Evolutionary conservation across 345 rosid genomes (phyloP), one percentile per base, ranked within the genome.

Genomic region (Salix dunnii): DNA sequence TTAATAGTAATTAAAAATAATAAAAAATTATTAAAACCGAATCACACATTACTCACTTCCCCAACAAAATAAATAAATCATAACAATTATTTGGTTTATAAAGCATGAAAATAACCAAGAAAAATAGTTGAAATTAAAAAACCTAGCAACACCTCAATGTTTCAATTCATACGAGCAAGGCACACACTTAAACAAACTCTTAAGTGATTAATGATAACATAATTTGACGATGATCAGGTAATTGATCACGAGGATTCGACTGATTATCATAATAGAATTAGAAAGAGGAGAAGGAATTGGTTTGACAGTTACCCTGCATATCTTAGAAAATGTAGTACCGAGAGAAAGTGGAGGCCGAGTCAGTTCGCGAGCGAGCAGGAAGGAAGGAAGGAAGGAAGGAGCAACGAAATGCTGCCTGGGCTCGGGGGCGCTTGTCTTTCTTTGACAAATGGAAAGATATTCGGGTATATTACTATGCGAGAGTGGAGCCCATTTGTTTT

Each of bases 401-500:
- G 43, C 13, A 0, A 2, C 2, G 43, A 40, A 33, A 40, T 10
- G 13, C 71, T 51, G 9, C 5, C 36, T 30, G 38, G 74, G 72
- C 70, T 49, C 23, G 61, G 61, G 61, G 61, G 43, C 43, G 43
- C 43, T 40, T 35, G 68, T 78, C 74, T 68, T 46, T 18, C 55
- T 40, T 58, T 55, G 65, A 42, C 79, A 61, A 75, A 36, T 72
- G 66, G 66, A 60, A 55, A 53, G 40, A 11, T 72, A 12, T 58
- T 53, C 63, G 21, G 5, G 28, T 35, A 7, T 40, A 12, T 18
- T 17, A 3, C 30, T 9, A 1, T 36, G 17, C 1, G 12, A 12
- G 71, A 67, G 48, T 38, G 51, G 71, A 43, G 51, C 49, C 49
- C 49, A 11, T 67, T 36, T 21, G 23, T 38, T 7, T n/a, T 21